Evolutionary conservation across 371 early-diverging fungal species (phyloP), one percentile per base, ranked within the genome.

Genomic region (Circinella umbellata): DNA sequence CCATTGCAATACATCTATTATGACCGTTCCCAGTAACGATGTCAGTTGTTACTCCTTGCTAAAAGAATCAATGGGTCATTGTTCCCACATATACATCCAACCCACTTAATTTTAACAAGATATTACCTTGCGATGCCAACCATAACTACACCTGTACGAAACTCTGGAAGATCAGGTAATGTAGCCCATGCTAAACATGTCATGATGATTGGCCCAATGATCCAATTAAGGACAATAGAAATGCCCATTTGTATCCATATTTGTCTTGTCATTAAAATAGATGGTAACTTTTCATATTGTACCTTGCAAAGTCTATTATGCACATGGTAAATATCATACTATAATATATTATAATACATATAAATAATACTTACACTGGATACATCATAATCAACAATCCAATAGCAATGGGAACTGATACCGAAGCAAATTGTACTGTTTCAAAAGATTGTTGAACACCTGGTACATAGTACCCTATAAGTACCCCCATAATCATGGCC

Each of bases 1-100:
- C 93, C 92, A 92, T 93, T n/a, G 92, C 93, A 73, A 92, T 93
- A 72, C 93, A 91, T 69, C 87, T 79, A 60, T 37, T 57, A 27
- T 27, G 27, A 27, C 27, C 27, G 27, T 27, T 27, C 2, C 2
- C 27, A 27, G 27, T 27, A 27, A 27, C 2, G 27, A 27, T 27
- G 27, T 27, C 27, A 27, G 27, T 27, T 27, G 27, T 27, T 27
- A 27, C 27, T 27, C 2, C 0, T 27, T 27, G 27, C 27, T 27
- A 2, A 27, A 27, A 27, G 27, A 27, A 27, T 27, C 27, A 27
- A 27, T 27, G 27, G 27, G 2, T 27, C 27, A 27, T 27, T 27
- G 27, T 27, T 2, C 27, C 1, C 27, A 2, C 2, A 0, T 27
- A 27, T 27, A 0, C 2, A 27, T 9, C 9, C 11, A 47, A 47